Base-by-base conservation (phyloP, 1,284 basidiomycete genomes). In the Hemileia vastatrix region DNA sequence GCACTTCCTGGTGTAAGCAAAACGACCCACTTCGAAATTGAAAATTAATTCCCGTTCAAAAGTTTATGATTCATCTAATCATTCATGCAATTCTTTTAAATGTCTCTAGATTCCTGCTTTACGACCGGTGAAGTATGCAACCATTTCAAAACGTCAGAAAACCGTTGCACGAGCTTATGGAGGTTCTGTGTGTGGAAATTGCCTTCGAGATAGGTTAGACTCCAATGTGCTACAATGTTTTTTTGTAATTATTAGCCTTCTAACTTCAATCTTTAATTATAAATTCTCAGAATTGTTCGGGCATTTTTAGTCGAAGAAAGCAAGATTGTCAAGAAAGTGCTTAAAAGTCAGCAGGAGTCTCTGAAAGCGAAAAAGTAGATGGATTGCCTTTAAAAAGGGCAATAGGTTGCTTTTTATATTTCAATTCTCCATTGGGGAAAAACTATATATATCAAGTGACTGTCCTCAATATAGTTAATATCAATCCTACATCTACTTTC, bases 241-340 rank as follows among this genome's bases (percentile, higher is more conserved):
- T 9, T 11, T 15, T 2, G 11, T 6, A 19, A 6, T 6, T 52
- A 24, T n/a, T 15, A 59, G 9, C 24, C 9, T 11, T 58, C 24
- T 48, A 5, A 15, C 18, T 31, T 19, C 9, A n/a, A 4, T 13
- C 4, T 40, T 43, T 33, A 45, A 4, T 27, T 40, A 19, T 45
- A 9, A 33, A 24, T 54, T 18, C 52, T 0, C 71, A 94, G 94
- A 72, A 93, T 99, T 75, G 87, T 98, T 75, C 90, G 95, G 66
- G 93, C 95, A 68, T 99, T 98, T 86, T 81, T 99, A 67, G 90
- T 98, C 63, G 95, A 98, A 83, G 93, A 98, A 83, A 94, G 94
- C 54, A 98, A 97, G 84, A 97, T 99, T 73, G 94, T 99, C 77
- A 99, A 99, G 87, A 88, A 85, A 80, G 93, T 98, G 70, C 90